A percentile compares a stretch with the other conserved stretches of the same genome.
Conservation (phyloP, 768 basidiomycete genomes). For the Albatrellus ellisii region DNA sequence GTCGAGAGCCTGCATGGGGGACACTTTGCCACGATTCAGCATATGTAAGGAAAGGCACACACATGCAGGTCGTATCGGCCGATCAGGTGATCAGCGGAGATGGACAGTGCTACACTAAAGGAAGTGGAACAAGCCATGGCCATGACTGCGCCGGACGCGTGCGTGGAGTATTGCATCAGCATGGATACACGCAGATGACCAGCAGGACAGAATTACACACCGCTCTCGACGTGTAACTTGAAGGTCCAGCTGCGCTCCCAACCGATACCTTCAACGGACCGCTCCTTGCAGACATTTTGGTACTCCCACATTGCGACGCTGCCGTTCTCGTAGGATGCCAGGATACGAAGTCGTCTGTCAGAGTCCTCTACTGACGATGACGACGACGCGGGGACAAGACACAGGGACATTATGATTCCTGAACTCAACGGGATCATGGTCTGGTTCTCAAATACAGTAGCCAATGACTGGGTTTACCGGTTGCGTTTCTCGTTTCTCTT, state of each 20-base stretch:
- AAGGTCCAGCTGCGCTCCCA: constrained; percentile 62
- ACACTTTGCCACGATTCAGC: not conserved
- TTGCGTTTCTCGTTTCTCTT: constrained; percentile 33
- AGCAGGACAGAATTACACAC: constrained; percentile 26
- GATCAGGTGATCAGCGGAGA: constrained; percentile 76
- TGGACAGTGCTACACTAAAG: constrained; percentile 51
- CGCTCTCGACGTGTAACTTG: constrained; percentile 59
- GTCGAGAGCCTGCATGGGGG: not conserved
- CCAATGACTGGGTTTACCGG: constrained; percentile 27
- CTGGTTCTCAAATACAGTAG: not conserved
- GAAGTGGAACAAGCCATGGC: constrained; percentile 60
- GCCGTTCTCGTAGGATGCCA: constrained; percentile 81
- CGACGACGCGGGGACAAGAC: constrained; percentile 32
- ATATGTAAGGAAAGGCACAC: constrained; percentile 10
- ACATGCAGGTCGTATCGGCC: constrained; percentile 52
- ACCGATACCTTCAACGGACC: constrained; percentile 55
- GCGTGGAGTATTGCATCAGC: not conserved
- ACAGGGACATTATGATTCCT: constrained; percentile 88
- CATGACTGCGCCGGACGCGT: no score
- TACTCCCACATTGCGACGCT: constrained; percentile 60
- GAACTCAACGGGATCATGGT: not conserved
- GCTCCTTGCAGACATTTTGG: constrained; percentile 24
- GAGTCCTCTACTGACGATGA: constrained; percentile 14
- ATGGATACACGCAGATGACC: not conserved
- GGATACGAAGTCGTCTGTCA: constrained; percentile 36